Conservation (phyloP, 2,329 filamentous ascomycete genomes). For the Dothideomycetes sp. region DNA sequence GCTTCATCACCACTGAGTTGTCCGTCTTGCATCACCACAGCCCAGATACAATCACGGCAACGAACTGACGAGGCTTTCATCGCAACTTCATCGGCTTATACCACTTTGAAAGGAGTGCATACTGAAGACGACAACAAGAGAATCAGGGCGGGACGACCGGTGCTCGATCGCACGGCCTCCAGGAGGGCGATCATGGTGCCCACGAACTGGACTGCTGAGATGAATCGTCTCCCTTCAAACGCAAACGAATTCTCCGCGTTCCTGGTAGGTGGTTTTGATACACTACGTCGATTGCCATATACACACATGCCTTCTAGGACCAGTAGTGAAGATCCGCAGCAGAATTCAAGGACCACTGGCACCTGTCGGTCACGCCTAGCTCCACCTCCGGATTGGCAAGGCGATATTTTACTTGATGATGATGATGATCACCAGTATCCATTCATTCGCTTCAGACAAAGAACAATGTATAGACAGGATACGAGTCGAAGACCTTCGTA, state of each 20-base stretch:
- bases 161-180: background rate
- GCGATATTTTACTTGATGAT: background rate
- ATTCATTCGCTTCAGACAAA: conserved; percentile 1
- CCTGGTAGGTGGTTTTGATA: conserved; percentile 2
- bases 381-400: conserved; percentile 1
- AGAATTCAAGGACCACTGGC: background rate
- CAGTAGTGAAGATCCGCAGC: background rate
- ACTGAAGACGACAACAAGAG: conserved; percentile 2
- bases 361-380: background rate
- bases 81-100: background rate
- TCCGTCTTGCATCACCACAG: background rate
- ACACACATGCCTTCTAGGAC: background rate
- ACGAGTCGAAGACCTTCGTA: background rate
- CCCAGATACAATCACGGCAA: background rate
- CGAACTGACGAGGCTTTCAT: background rate
- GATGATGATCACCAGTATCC: background rate
- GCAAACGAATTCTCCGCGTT: conserved; percentile 10
- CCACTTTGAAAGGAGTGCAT: background rate
- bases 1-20: background rate
- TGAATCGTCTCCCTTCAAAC: conserved; percentile 7
- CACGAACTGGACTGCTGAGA: background rate
- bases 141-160: background rate
- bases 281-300: conserved; percentile 1
- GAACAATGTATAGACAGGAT: background rate
- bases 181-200: background rate